Base-by-base conservation (phyloP, 1,139 yeast genomes). In the Sugiyamaella grinbergsii region DNA sequence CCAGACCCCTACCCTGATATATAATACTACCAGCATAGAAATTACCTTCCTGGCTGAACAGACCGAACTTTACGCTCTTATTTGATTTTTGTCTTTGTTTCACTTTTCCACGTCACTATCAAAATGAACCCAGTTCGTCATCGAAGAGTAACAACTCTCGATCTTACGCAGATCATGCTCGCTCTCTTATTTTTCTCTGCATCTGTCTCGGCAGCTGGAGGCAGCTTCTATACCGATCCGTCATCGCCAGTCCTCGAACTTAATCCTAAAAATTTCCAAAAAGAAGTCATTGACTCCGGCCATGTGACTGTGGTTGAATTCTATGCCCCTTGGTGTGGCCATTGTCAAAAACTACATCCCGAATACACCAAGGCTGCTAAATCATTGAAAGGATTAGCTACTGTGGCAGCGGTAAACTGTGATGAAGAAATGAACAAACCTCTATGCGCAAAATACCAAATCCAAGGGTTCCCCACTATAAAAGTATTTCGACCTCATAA, bases 321-420 rank as follows among this genome's bases (percentile, higher is more conserved):
- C 66, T 93, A 93, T 67, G 98, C 98, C 3, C 98, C 98, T 33
- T 93, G 98, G 98, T 93, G 98, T 70, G 87, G 88, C 18, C 88
- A 85, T 72, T 86, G 94, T 71, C 81, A 83, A 70, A 76, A 71
- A 59, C 73, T 85, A 64, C 81, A 81, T 33, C 89, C 93, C 46
- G 78, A 80, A 1, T 85, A 75, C 65, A 73, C 74, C 51, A 84
- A 82, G 62, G 80, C 85, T 18, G 95, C 89, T 10, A 79, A 78
- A 50, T 69, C 71, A 37, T 71, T 86, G 10, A 75, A 76, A 24
- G 85, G 84, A 44, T 69, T 81, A 48, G 82, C 82, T 18, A 82
- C 84, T 58, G 86, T 90, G 13, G 96, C 82, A 1, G 87, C 96
- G 11, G 91, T 93, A 6, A 83, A 91, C 68, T 93, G 98, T 72